These are phyloP conservation scores for Cutaneotrichosporon sp. DNA, from an alignment of 1,284 basidiomycete species.

Conservation along the genomic window DNA sequence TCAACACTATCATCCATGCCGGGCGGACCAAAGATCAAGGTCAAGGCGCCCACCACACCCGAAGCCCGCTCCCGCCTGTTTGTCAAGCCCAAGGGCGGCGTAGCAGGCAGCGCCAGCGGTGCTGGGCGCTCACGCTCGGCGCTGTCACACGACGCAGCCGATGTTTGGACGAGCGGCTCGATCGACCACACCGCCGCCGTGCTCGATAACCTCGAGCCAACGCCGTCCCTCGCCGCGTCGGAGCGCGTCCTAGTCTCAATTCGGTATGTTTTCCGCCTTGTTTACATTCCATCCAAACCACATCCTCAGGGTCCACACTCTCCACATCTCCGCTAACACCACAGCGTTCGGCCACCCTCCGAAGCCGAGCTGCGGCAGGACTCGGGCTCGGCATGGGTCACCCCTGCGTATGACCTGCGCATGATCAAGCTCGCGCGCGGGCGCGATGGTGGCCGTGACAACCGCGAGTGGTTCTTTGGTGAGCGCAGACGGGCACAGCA, in stretches of 20 bases:
- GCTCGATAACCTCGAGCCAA: slow-evolving; percentile 14
- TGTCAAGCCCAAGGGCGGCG: slow-evolving; percentile 18
- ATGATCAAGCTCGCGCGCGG: slow-evolving; percentile 39
- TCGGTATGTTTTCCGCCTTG: slow-evolving; percentile 52
- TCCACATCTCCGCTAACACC: no score
- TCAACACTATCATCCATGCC: slow-evolving; percentile 6
- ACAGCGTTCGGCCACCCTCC: slow-evolving; percentile 63
- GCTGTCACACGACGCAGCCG: not conserved
- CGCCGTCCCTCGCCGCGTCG: slow-evolving; percentile 20
- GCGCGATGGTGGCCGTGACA: slow-evolving; percentile 30
- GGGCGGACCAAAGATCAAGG: slow-evolving; percentile 28
- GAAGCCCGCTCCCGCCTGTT: slow-evolving; percentile 38
- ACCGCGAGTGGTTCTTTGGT: slow-evolving; percentile 48
- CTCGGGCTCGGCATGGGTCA: slow-evolving; percentile 33
- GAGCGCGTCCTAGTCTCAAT: slow-evolving; percentile 86
- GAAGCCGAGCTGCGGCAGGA: slow-evolving; percentile 43
- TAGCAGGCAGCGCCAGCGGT: no score
- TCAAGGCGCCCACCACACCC: slow-evolving; percentile 40
- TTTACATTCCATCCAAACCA: not conserved
- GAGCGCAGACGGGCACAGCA: slow-evolving; percentile 29
- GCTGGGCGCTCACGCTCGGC: not conserved
- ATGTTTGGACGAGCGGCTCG: slow-evolving; percentile 4
- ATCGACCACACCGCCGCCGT: slow-evolving; percentile 12
- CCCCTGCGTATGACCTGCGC: slow-evolving; percentile 34
- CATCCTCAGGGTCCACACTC: no score